Evolutionary conservation across 2,329 filamentous ascomycete species (phyloP).

Genomic region (Botrytis fabae): DNA sequence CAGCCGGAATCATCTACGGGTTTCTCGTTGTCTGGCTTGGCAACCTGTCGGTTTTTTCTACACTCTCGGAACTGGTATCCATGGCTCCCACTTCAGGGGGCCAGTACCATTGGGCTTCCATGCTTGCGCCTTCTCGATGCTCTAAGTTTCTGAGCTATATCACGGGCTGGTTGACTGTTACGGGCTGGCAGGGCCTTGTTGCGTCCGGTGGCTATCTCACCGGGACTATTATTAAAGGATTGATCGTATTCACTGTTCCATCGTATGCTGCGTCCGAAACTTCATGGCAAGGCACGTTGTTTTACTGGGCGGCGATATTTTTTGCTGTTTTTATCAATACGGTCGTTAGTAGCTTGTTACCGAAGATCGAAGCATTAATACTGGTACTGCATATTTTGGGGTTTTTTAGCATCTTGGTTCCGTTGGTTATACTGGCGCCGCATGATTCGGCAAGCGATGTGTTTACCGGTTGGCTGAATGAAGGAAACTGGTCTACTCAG

Average conservation of each 20-base stretch:
- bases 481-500: conserved; percentile 36
- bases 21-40: conserved; percentile 41
- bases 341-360: conserved; percentile 42
- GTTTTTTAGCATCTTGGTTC: conserved; percentile 47
- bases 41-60: conserved; percentile 26
- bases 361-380: conserved; percentile 46
- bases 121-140: conserved; percentile 48
- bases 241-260: conserved; percentile 7
- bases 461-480: conserved; percentile 39
- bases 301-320: conserved; percentile 16
- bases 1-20: conserved; percentile 44
- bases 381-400: conserved; percentile 48
- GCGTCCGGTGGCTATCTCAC: conserved; percentile 14
- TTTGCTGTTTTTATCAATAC: conserved; percentile 46
- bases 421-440: conserved; percentile 39
- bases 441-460: conserved; percentile 30
- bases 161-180: conserved; percentile 25
- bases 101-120: conserved; percentile 58
- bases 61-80: background rate
- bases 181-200: conserved; percentile 13
- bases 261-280: background rate
- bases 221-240: conserved; percentile 4
- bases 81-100: conserved; percentile 56
- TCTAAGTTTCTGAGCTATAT: conserved; percentile 57
- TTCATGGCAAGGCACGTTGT: conserved; percentile 13